Evolutionary conservation across 306 rosid genomes (phyloP).

Genomic region (Albizia julibrissin): DNA sequence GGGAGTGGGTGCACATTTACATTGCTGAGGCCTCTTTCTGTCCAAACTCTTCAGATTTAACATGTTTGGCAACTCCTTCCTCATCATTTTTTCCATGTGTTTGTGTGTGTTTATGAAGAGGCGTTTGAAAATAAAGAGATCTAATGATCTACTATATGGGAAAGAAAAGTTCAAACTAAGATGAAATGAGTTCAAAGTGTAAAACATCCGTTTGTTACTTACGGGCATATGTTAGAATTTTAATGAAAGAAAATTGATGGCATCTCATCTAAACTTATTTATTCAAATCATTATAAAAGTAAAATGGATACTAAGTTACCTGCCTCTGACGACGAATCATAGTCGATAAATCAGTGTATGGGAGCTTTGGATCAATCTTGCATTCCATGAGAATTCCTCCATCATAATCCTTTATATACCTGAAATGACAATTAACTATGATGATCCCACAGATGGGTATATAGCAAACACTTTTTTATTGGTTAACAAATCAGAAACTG

Average conservation of each 20-base stretch:
- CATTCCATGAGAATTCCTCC: constrained; percentile 99
- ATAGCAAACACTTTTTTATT: neutral
- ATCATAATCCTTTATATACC: constrained; percentile 97
- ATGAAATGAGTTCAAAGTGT: neutral
- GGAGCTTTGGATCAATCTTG: constrained; percentile 93
- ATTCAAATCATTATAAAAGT: constrained; percentile 20
- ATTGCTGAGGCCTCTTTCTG: neutral
- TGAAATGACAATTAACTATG: constrained; percentile 39
- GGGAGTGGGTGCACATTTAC: neutral
- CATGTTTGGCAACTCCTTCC: constrained; percentile 1
- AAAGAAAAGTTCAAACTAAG: neutral
- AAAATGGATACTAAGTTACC: constrained; percentile 48
- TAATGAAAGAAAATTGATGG: neutral
- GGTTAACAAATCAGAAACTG: neutral
- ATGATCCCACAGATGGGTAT: constrained; percentile 16
- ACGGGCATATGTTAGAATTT: neutral
- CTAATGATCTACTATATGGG: neutral
- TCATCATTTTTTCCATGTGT: neutral
- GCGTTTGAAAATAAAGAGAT: neutral
- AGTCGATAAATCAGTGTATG: constrained; percentile 87
- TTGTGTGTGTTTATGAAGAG: neutral
- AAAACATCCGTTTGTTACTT: neutral
- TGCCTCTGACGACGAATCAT: constrained; percentile 95
- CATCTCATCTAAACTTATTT: neutral
- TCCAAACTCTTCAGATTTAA: neutral